phyloP scores from a whole-genome alignment of 768 basidiomycete genomes.

The Panellus pusillus region DNA sequence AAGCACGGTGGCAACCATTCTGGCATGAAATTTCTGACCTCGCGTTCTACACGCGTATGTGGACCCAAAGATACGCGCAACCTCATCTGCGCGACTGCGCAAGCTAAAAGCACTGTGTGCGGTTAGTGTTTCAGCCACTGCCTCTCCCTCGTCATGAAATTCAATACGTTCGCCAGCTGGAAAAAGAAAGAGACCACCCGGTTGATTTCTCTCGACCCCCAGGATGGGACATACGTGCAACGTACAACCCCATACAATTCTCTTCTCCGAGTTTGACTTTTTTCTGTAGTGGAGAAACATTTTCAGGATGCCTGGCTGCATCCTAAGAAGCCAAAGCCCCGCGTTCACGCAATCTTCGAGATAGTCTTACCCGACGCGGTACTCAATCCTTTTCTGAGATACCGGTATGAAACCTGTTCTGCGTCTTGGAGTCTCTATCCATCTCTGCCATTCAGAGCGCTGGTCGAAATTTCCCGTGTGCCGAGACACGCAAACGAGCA shows the following conservation, averaged over 20 bases:
- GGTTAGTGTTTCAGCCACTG: constrained; percentile 5
- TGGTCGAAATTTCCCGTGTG: constrained; percentile 28
- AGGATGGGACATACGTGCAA: constrained; percentile 12
- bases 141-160: constrained; percentile 3
- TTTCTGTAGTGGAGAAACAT: constrained; percentile 43
- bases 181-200: constrained; percentile 12
- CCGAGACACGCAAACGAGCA: constrained; percentile 49
- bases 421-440: background rate
- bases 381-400: constrained; percentile 44
- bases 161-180: constrained; percentile 7
- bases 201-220: constrained; percentile 14
- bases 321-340: constrained; percentile 49
- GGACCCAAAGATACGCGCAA: constrained; percentile 4
- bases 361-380: constrained; percentile 45
- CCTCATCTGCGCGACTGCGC: constrained; percentile 7
- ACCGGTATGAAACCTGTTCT: constrained; percentile 36
- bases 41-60: constrained; percentile 10
- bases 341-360: constrained; percentile 51
- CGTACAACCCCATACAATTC: background rate
- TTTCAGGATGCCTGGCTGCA: constrained; percentile 60
- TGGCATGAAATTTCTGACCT: background rate
- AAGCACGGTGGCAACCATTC: background rate
- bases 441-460: constrained; percentile 25
- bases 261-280: background rate
- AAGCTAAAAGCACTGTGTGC: constrained; percentile 14